Percentiles rank a stretch among this genome's conserved stretches.
These are phyloP conservation scores for Rhynchosporium agropyri DNA, from an alignment of 2,329 filamentous ascomycete species.

Conservation along the genomic window DNA sequence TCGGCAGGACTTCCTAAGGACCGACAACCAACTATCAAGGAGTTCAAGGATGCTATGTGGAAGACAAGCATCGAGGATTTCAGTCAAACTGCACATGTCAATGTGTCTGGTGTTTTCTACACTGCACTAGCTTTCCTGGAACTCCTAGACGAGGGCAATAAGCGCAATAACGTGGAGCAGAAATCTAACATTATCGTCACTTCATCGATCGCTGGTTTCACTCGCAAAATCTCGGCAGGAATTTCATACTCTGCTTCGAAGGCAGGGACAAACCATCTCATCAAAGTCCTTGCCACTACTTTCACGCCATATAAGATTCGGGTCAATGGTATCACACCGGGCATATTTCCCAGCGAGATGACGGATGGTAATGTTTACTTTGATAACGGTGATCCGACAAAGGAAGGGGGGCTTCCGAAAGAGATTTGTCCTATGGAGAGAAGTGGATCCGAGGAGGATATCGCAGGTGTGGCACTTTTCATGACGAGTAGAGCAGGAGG, in stretches of 20 bases:
- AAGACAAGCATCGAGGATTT: constrained; percentile 57
- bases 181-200: constrained; percentile 66
- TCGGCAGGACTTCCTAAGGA: constrained; percentile 38
- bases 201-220: constrained; percentile 71
- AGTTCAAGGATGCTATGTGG: constrained; percentile 34
- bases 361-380: constrained; percentile 11
- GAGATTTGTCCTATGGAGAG: constrained; percentile 18
- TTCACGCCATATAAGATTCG: constrained; percentile 64
- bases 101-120: constrained; percentile 52
- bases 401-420: constrained; percentile 41
- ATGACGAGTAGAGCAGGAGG: constrained; percentile 39
- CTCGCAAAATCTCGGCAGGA: constrained; percentile 70
- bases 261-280: constrained; percentile 70
- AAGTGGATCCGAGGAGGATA: constrained; percentile 61
- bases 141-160: constrained; percentile 65
- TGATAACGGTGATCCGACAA: constrained; percentile 6
- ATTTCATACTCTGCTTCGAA: constrained; percentile 78
- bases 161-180: constrained; percentile 49
- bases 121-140: constrained; percentile 70
- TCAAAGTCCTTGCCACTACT: constrained; percentile 68
- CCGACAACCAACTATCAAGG: constrained; percentile 52
- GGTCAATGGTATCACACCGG: constrained; percentile 38
- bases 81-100: constrained; percentile 52
- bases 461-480: constrained; percentile 58
- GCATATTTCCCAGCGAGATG: constrained; percentile 27